Base-by-base conservation (phyloP, 768 basidiomycete genomes). In the Lactifluus rugatus region DNA sequence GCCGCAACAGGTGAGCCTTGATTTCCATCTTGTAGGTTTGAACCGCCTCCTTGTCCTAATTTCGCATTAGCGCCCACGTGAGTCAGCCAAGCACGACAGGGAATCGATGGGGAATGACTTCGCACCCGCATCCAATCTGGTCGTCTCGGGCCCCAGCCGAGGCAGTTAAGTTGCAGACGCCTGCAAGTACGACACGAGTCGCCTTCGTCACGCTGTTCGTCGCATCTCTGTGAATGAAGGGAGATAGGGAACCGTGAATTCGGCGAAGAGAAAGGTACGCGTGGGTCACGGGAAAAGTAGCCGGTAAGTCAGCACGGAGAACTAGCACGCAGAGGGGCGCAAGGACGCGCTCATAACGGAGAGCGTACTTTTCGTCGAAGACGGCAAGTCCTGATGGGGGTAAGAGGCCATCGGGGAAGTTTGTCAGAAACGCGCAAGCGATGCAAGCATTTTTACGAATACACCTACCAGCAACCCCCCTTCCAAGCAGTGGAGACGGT, bases 111-210 rank as follows among this genome's bases (percentile, higher is more conserved):
- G 10, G 50, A 31, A 49, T 42, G 34, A 49, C n/a, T n/a, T n/a
- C 80, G 65, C 63, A 91, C 88, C 64, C 87, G 74, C 87, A 91
- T 89, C 88, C 89, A 91, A 56, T 90, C 89, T n/a, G 89, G 89
- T 52, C 89, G 80, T 67, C 80, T 85, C 8, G 83, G 75, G 3
- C 89, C 89, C 89, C 89, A 92, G 13, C 89, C 89, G 4, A 92
- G 75, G 71, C 89, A 92, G 52, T 85, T 77, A 66, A 92, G 88
- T 48, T 83, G 84, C 37, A 92, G 76, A 51, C 89, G 85, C 58
- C 81, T 78, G 69, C 89, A 92, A 1, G 89, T 92, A 64, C 81
- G 78, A 72, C 89, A 92, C 2, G 88, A 85, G 70, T 87, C 81
- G 60, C 81, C 84, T 66, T 86, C 67, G 48, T 66, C 84, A 63